These are phyloP conservation scores for Talaromyces funiculosus DNA, from an alignment of 2,329 filamentous ascomycete species.

Conservation along the genomic window DNA sequence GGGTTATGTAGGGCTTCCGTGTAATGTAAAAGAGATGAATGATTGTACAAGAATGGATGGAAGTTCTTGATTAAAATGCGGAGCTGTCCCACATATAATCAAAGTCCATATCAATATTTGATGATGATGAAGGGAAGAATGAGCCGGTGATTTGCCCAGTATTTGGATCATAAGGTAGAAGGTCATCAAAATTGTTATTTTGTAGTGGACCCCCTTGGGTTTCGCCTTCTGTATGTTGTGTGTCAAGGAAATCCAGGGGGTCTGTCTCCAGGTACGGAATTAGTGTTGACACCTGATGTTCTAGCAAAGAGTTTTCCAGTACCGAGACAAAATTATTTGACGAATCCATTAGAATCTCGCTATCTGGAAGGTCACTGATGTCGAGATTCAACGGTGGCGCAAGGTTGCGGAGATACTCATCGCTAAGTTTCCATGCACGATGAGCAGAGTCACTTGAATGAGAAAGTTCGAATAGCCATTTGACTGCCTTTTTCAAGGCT, in stretches of 20 bases:
- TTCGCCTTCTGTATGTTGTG: constrained; percentile 12
- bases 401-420: constrained; percentile 31
- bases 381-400: constrained; percentile 28
- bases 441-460: constrained; percentile 26
- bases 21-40: neutral
- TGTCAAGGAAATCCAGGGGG: constrained; percentile 27
- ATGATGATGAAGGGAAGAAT: constrained; percentile 28
- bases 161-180: constrained; percentile 30
- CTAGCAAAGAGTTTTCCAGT: constrained; percentile 23
- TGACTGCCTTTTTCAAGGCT: constrained; percentile 30
- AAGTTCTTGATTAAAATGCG: constrained; percentile 6
- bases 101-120: constrained; percentile 28
- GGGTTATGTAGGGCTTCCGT: neutral
- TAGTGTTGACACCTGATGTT: constrained; percentile 18
- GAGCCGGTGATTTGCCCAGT: constrained; percentile 35
- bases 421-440: constrained; percentile 33
- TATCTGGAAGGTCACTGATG: constrained; percentile 26
- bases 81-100: constrained; percentile 29
- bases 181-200: constrained; percentile 25
- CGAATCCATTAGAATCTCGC: constrained; percentile 18
- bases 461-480: constrained; percentile 31
- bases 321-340: constrained; percentile 16
- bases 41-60: neutral
- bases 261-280: constrained; percentile 23
- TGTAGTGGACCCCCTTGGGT: constrained; percentile 15